Percentiles rank a stretch among this genome's conserved stretches.
phyloP scores from a whole-genome alignment of 1,139 yeast genomes.

The Debaryomyces subglobosus region DNA sequence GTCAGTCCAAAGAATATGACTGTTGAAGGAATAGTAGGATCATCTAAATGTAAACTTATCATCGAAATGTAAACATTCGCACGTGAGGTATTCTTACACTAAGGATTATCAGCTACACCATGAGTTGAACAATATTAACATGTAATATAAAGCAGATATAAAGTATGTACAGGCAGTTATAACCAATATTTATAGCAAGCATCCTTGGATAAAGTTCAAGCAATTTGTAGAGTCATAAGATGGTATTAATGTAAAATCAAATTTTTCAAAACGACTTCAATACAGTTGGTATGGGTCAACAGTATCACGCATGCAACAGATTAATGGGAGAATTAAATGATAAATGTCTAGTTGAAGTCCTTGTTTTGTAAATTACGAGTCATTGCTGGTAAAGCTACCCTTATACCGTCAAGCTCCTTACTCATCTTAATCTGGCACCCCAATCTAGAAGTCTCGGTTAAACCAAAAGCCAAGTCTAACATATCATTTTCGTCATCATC shows the following conservation, averaged over 20 bases:
- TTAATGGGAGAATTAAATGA: neutral
- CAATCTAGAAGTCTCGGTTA: conserved; percentile 92
- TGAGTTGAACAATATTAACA: neutral
- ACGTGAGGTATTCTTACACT: neutral
- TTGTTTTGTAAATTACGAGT: conserved; percentile 84
- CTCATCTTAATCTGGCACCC: conserved; percentile 94
- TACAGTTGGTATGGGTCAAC: neutral
- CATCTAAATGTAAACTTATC: neutral
- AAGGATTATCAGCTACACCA: neutral
- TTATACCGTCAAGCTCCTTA: conserved; percentile 85
- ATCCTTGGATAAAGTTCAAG: neutral
- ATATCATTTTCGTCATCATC: conserved; percentile 97
- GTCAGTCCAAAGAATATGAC: neutral
- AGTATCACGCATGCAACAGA: neutral
- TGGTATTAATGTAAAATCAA: conserved; percentile 1
- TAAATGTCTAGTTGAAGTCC: conserved; percentile 54
- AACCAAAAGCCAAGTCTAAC: conserved; percentile 96
- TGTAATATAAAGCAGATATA: neutral
- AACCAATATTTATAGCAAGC: neutral
- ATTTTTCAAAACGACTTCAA: neutral
- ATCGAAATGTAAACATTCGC: conserved; percentile 2
- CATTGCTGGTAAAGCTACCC: conserved; percentile 98
- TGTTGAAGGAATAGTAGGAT: neutral
- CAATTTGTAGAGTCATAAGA: neutral
- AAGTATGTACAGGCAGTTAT: conserved; percentile 5